Evolutionary conservation across 2,329 filamentous ascomycete genomes (phyloP).

Genomic region (Apiospora hydei): DNA sequence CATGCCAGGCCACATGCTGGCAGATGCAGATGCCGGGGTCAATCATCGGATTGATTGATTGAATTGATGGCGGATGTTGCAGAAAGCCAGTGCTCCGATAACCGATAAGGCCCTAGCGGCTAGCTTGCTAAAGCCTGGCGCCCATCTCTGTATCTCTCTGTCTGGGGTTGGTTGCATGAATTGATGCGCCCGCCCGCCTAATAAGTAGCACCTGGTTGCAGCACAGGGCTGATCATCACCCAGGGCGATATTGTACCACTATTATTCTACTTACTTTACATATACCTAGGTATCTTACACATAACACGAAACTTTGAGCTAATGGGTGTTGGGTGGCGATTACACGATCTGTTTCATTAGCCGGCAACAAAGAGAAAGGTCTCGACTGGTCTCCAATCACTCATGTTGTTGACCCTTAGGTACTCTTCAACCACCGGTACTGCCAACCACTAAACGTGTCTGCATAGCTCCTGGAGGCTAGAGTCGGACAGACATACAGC

Average conservation of each 20-base stretch:
- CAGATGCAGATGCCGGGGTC: no score
- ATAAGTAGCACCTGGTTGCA: neutral
- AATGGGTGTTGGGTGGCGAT: neutral
- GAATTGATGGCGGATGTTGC: neutral
- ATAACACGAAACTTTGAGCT: neutral
- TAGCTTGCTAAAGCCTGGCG: neutral
- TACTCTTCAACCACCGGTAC: neutral
- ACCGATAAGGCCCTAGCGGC: constrained; percentile 1
- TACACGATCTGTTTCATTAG: neutral
- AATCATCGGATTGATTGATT: no score
- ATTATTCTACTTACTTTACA: no score
- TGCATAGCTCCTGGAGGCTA: neutral
- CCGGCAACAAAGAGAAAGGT: no score
- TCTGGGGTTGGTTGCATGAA: constrained; percentile 7
- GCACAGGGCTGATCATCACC: neutral
- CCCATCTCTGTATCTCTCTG: neutral
- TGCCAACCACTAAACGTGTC: neutral
- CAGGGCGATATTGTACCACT: neutral
- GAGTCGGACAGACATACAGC: neutral
- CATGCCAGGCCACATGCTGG: neutral
- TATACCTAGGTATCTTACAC: neutral
- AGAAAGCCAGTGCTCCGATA: neutral
- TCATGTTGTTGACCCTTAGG: neutral
- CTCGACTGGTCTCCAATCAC: no score
- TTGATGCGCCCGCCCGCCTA: neutral